Evolutionary conservation across 1,139 yeast species (phyloP), one percentile per base, ranked within the genome.

Genomic region (Trichomonascaceae sp.): DNA sequence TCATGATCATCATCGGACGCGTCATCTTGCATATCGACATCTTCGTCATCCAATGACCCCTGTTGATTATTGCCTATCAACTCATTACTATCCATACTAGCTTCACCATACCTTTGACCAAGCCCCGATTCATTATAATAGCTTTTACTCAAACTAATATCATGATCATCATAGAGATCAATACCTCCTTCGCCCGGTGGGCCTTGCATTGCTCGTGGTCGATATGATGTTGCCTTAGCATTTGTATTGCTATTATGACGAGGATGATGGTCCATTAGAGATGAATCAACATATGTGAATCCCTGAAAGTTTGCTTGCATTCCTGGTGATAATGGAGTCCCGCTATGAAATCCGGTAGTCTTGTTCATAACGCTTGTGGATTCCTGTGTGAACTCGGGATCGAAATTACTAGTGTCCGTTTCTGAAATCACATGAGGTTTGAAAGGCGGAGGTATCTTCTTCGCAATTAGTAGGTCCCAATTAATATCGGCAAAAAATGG

Each of bases 271-370:
- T 89, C 96, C 77, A 91, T 84, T 24, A 95, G 81, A n/a, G 95
- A 86, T 61, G 87, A 97, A 67, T 90, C 97, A 49, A 93, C 97
- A 70, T 87, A 93, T 0, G 98, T 91, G 69, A 91, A 91, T 0
- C 98, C 98, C 66, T 89, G 88, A 72, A 93, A 93, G 67, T 90
- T 90, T 53, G 95, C 97, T 73, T 93, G 99, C 64, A 91, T 83
- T 0, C 96, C 96, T 1, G 96, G 96, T 9, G 95, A 85, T 59
- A 93, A 75, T 32, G 98, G 98, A 2, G 96, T 87, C 7, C 87
- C 77, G 1, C 80, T 80, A 30, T 58, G 55, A 61, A 84, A 78
- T 70, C 82, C 80, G 71, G 80, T 71, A 62, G 84, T 87, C 63
- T 83, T 83, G 66, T 81, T 84, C 69, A 88, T 79, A 43, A 82